Base-by-base conservation (phyloP, 306 rosid genomes). In the Dryas octopetala region DNA sequence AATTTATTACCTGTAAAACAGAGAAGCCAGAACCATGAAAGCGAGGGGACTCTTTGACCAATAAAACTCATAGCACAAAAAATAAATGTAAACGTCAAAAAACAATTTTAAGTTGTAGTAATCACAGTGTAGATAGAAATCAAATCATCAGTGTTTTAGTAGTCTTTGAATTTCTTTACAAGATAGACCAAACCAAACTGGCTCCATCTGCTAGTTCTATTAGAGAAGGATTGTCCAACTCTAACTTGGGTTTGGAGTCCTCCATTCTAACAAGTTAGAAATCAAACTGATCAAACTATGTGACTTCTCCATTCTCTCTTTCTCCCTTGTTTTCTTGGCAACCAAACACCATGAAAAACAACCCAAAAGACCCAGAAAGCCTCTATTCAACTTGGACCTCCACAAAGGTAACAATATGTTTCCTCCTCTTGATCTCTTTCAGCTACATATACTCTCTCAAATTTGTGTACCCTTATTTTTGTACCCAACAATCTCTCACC, bases 281-380 rank as follows among this genome's bases (percentile, higher is more conserved):
- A 53, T 5, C 7, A 52, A 5, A 12, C 14, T 15, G n/a, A 52
- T 6, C 57, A 17, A 58, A 58, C 38, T 58, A 4, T 1, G 15
- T 23, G 63, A 58, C 41, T 12, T 69, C 4, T 17, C 38, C 19
- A 10, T 57, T 19, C 11, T 0, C 14, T 1, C 19, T 13, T 11
- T 43, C 50, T 6, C 38, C 51, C 62, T 32, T 51, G 1, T 9
- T 74, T 26, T 49, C 48, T 38, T 12, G 23, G 9, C 45, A 19
- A 60, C 61, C 78, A 40, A 19, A 32, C 38, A 52, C 63, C 48
- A 86, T 84, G 90, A 87, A 84, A 81, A 75, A 9, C 88, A 72
- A 63, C 45, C 73, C 32, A 74, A 86, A 85, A 86, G 86, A 86
- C 77, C 73, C 79, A 61, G 90, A 90, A 23, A 78, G 71, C 40